Base-by-base conservation (phyloP, 768 basidiomycete genomes). In the Leccinum ochraceum region DNA sequence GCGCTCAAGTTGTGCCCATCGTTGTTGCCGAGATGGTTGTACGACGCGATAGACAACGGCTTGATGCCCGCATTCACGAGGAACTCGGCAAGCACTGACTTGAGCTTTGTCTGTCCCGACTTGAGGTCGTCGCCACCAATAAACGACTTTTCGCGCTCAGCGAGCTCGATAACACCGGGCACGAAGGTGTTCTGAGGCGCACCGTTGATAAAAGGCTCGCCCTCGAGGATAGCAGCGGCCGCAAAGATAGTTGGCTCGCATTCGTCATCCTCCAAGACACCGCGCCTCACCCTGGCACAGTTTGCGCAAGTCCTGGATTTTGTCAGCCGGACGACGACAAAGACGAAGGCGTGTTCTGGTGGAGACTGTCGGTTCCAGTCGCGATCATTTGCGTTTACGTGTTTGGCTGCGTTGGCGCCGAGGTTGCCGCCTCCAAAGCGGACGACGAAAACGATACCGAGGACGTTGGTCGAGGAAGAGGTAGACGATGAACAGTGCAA, bases 161-260 rank as follows among this genome's bases (percentile, higher is more conserved):
- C 94, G 65, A 99, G 90, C 66, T 87, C 85, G 70, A 99, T 90
- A 68, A 89, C 88, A 64, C 96, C 96, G 0, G 96, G 96, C 26
- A 99, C 95, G 68, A 98, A 98, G 4, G 96, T 97, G 84, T 99
- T 99, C 83, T 98, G 95, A 8, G 96, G 96, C 10, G 96, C 95
- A 54, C 96, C 96, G 71, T 98, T 98, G 71, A 98, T 85, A 81
- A 95, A 99, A 20, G 96, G 94, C 71, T 89, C 87, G 59, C 90
- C 90, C 77, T 98, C 96, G 67, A 98, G 89, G 74, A 98, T 96
- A 32, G 94, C 83, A 10, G 95, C 96, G 61, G 98, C 89, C 20
- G 96, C 96, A 71, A 98, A 98, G 66, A 98, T 73, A 52, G 95
- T 96, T 39, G 17, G 16, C 39, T 39, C 17, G 16, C 8, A 16